Evolutionary conservation across 371 early-diverging fungal genomes (phyloP), one percentile per base, ranked within the genome.

Genomic region (Mucor plumbeus): DNA sequence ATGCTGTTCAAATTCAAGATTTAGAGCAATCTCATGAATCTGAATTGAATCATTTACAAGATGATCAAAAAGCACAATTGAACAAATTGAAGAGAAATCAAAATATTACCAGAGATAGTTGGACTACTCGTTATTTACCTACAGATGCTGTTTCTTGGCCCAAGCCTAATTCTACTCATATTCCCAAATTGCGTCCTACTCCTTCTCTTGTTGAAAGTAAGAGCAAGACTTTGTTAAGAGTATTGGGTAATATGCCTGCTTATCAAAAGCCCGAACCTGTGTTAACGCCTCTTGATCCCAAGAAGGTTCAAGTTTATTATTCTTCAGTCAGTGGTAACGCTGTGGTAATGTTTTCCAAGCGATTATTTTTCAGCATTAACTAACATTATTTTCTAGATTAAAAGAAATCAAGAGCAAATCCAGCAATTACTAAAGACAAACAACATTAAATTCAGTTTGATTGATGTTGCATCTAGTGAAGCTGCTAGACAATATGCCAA

Each of bases 131-230:
- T n/a, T 79, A 73, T 63, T 19, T 76, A 19, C 82, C 82, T 15
- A 73, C 75, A 1, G 75, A 78, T 21, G 83, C 83, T 26, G 76
- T 78, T 14, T 80, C 83, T 26, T 80, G 80, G 83, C 79, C 83
- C 26, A 64, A 67, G 13, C 81, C 76, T 10, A 61, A 41, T 21
- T 54, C 59, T 11, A 41, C 57, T 7, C 10, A 50, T 19, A 11
- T 62, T 0, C 48, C 63, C 47, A 73, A 72, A 50, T 43, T 73
- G 36, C 62, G 64, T 17, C 59, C 73, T 56, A 69, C 75, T 5
- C 59, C 70, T 34, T 47, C 72, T 48, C 44, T 70, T 44, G 70
- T 67, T 21, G 64, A 72, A 64, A 64, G 76, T 19, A 73, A 73
- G 54, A 73, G 73, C 39, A 73, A 73, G 59, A 73, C 73, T 43